Conservation (phyloP, 176 grass and related monocot genomes). For the Bonia amplexicaulis region DNA sequence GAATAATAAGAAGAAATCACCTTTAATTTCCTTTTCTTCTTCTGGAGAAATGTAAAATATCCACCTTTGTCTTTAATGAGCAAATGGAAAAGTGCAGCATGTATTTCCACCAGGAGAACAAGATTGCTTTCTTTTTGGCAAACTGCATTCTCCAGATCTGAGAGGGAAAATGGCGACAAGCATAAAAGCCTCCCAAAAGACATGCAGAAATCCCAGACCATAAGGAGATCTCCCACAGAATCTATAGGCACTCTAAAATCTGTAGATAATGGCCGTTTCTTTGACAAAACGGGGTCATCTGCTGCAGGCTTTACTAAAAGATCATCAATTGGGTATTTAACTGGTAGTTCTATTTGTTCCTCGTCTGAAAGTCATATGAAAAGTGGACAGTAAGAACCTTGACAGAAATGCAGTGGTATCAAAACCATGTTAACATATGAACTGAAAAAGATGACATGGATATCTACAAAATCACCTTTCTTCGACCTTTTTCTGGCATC, state of each 20-base stretch:
- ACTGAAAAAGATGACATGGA: slow-evolving; percentile 9
- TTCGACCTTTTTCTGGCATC: slow-evolving; percentile 31
- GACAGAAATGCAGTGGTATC: neutral
- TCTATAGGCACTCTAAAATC: slow-evolving; percentile 70
- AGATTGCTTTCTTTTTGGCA: slow-evolving; percentile 76
- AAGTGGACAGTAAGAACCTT: slow-evolving; percentile 18
- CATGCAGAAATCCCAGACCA: slow-evolving; percentile 81
- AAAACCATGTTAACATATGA: slow-evolving; percentile 18
- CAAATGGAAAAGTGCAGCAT: slow-evolving; percentile 60
- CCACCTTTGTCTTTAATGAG: slow-evolving; percentile 62
- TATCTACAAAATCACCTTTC: slow-evolving; percentile 36
- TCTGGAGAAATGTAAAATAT: slow-evolving; percentile 56
- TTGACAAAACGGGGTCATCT: slow-evolving; percentile 51
- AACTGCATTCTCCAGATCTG: slow-evolving; percentile 87
- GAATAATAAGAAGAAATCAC: slow-evolving; percentile 32
- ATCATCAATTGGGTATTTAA: slow-evolving; percentile 92
- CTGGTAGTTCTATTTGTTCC: slow-evolving; percentile 3
- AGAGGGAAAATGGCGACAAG: slow-evolving; percentile 71
- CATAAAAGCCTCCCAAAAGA: slow-evolving; percentile 65
- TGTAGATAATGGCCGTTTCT: slow-evolving; percentile 46
- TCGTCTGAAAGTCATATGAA: slow-evolving; percentile 45
- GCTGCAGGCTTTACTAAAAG: slow-evolving; percentile 47
- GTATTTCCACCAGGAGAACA: slow-evolving; percentile 68
- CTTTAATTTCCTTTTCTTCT: slow-evolving; percentile 65
- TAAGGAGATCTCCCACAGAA: slow-evolving; percentile 79